Conservation (phyloP, 495 filamentous ascomycete species). For the Tirmania nivea region DNA sequence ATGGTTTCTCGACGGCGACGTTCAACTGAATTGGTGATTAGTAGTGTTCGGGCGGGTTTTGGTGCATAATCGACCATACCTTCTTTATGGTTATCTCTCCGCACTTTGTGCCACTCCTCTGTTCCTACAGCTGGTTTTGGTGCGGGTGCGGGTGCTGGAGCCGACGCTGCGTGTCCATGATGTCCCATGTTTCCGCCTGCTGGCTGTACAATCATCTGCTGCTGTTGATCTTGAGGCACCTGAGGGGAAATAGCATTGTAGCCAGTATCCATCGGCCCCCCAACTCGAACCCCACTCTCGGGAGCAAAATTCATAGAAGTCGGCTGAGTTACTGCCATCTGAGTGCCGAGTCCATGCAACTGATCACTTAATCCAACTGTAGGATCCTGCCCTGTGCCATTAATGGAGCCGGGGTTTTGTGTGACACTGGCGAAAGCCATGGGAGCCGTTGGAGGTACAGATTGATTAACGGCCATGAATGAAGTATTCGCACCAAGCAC, state of each 20-base stretch:
- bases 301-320: slow-evolving; percentile 15
- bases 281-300: slow-evolving; percentile 6
- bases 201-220: not conserved
- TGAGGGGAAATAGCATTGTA: not conserved
- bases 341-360: not conserved
- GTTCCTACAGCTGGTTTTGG: slow-evolving; percentile 77
- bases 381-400: not conserved
- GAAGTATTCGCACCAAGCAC: slow-evolving; percentile 14
- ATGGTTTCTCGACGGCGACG: slow-evolving; percentile 94
- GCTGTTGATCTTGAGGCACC: not conserved
- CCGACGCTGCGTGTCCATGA: not conserved
- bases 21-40: slow-evolving; percentile 41
- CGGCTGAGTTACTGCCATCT: slow-evolving; percentile 11
- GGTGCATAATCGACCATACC: slow-evolving; percentile 32
- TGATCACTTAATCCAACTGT: not conserved
- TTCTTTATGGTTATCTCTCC: slow-evolving; percentile 98
- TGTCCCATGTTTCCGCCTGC: not conserved
- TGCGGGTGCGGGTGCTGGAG: slow-evolving; percentile 2
- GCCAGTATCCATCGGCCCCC: slow-evolving; percentile 9
- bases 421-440: not conserved
- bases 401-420: not conserved
- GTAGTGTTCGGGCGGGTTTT: not conserved
- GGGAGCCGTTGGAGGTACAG: not conserved
- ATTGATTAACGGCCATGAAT: slow-evolving; percentile 18
- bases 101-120: slow-evolving; percentile 93